These are phyloP conservation scores for Solanum corneliomulleri DNA, from an alignment of 257 asterid genomes.

Conservation along the genomic window DNA sequence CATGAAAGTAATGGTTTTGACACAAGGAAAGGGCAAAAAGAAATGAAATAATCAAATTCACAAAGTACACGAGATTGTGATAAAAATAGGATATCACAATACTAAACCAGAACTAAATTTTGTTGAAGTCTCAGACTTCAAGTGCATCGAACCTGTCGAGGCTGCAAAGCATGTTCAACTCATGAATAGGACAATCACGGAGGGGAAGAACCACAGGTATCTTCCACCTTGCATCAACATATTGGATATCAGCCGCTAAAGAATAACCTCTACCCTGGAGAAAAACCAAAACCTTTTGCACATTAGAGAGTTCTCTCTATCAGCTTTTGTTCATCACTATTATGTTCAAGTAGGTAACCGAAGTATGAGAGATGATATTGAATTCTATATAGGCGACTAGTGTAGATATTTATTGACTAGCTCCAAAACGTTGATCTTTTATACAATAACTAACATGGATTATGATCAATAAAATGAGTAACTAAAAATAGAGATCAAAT, in stretches of 20 bases:
- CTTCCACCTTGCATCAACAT: slow-evolving; percentile 83
- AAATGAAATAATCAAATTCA: neutral
- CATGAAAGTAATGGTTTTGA: slow-evolving; percentile 11
- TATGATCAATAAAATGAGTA: neutral
- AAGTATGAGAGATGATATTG: neutral
- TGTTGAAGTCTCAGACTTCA: neutral
- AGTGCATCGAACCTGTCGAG: slow-evolving; percentile 57
- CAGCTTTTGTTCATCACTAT: neutral
- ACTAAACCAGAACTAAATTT: neutral
- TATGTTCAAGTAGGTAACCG: neutral
- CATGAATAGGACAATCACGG: slow-evolving; percentile 75
- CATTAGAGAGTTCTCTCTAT: neutral
- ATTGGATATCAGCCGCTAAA: slow-evolving; percentile 85
- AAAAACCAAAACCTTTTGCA: neutral
- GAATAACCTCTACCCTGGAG: slow-evolving; percentile 88
- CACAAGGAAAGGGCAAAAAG: neutral
- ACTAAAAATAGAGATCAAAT: neutral
- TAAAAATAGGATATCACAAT: neutral
- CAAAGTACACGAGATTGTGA: neutral
- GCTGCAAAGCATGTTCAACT: slow-evolving; percentile 63
- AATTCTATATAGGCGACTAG: neutral
- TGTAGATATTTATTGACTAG: neutral
- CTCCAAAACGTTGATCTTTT: neutral
- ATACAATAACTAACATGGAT: neutral
- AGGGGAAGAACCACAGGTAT: slow-evolving; percentile 80